Conservation (phyloP, 2,329 filamentous ascomycete genomes). For the Diatrype stigma region DNA sequence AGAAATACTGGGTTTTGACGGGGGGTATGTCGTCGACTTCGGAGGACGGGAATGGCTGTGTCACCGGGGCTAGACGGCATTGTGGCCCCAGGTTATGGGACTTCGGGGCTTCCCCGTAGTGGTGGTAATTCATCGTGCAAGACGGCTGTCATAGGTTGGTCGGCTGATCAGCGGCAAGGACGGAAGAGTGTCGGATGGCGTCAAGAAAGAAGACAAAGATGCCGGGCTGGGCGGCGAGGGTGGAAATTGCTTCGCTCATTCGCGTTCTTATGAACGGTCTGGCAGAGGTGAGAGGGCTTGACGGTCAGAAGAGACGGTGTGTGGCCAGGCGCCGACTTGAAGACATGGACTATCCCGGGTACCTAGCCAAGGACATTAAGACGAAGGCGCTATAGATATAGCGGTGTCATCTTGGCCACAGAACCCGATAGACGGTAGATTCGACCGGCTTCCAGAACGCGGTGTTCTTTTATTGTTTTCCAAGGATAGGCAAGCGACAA, state of each 20-base stretch:
- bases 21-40: constrained; percentile 51
- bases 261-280: no score
- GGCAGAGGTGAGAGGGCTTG: no score
- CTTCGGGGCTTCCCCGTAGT: constrained; percentile 16
- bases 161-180: not conserved
- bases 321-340: not conserved
- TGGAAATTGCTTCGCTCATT: no score
- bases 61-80: constrained; percentile 52
- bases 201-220: not conserved
- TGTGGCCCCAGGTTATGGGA: constrained; percentile 56
- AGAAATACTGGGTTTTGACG: constrained; percentile 75
- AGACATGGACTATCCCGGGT: not conserved
- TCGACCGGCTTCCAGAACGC: no score
- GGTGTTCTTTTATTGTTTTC: no score
- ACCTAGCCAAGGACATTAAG: no score
- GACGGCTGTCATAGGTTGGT: constrained; percentile 13
- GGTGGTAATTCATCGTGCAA: constrained; percentile 9
- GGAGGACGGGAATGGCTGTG: constrained; percentile 31
- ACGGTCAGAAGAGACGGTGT: no score
- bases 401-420: no score
- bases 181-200: not conserved
- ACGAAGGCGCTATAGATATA: no score
- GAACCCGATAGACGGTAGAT: no score
- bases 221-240: no score
- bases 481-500: no score